Conservation (phyloP, 1,284 basidiomycete genomes). For the Leccinum pachyderme region DNA sequence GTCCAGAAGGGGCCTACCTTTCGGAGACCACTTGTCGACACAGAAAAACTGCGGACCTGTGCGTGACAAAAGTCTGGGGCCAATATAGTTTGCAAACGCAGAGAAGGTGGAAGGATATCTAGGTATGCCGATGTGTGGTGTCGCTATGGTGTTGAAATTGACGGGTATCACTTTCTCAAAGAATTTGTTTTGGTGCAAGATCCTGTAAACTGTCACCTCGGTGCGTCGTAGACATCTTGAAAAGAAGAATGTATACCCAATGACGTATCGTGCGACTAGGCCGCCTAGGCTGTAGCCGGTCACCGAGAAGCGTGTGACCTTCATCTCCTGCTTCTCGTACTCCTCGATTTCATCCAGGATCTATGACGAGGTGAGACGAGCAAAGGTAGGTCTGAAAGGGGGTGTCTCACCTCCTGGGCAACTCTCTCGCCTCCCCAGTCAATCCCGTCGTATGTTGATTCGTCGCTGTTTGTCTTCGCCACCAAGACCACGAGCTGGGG, state of each 20-base stretch:
- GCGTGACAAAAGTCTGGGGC: conserved; percentile 74
- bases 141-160: conserved; percentile 82
- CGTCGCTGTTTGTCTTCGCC: conserved; percentile 51
- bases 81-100: conserved; percentile 55
- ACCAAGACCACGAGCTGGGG: conserved; percentile 49
- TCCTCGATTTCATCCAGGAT: conserved; percentile 50
- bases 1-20: conserved; percentile 70
- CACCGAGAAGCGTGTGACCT: conserved; percentile 66
- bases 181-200: conserved; percentile 67
- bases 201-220: conserved; percentile 32
- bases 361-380: conserved; percentile 33
- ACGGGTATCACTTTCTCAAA: conserved; percentile 67
- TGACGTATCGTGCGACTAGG: conserved; percentile 72
- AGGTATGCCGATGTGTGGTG: conserved; percentile 75
- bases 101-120: conserved; percentile 63
- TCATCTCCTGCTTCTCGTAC: conserved; percentile 51
- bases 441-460: conserved; percentile 71
- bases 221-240: background rate
- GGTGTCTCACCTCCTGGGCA: conserved; percentile 53
- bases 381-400: background rate
- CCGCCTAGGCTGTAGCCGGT: conserved; percentile 84
- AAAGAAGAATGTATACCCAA: conserved; percentile 51
- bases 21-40: conserved; percentile 70
- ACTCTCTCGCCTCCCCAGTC: conserved; percentile 74
- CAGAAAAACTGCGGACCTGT: conserved; percentile 83